Evolutionary conservation across 1,139 yeast genomes (phyloP), one percentile per base, ranked within the genome.

Genomic region (Meyerozyma elateridarum): DNA sequence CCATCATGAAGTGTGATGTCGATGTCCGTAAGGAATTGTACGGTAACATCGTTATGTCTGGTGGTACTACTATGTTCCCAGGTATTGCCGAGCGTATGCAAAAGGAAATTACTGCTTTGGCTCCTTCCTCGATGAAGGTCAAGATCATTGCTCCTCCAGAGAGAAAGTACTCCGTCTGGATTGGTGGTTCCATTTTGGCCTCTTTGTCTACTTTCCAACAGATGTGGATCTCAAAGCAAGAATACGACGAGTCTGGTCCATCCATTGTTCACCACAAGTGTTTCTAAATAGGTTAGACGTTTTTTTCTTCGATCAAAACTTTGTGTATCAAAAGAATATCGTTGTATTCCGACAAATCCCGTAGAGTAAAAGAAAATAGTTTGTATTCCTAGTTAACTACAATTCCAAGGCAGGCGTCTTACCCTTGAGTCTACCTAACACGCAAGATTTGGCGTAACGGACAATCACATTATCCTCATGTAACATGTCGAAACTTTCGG

Each of bases 21-120:
- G 98, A 91, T 73, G 96, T 91, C 55, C 87, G 98, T 76, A 89
- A 87, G 79, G 97, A 91, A 70, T 81, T 91, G 70, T 91, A 91
- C 77, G 94, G 95, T 73, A 91, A 91, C 84, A 91, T 91, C 63
- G 98, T 91, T 66, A 82, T 89, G 94, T 89, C 97, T 53, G 98
- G 98, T 81, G 98, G 97, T 85, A 88, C 97, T 60, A 89, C 97
- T 55, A 87, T 91, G 97, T 89, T 88, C 95, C 96, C 96, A 72
- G 97, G 97, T 79, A 88, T 91, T 69, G 96, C 97, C 69, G 97
- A 91, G 79, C 91, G 98, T 81, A 88, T 91, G 96, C 97, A 91
- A 80, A 91, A 89, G 85, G 97, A 91, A 76, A 88, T 91, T 60
- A 87, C 97, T 55, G 96, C 96, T 57, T 83, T 91, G 76, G 97